These are phyloP conservation scores for Begonia fuchsioides DNA, from an alignment of 306 rosid species.

Conservation along the genomic window DNA sequence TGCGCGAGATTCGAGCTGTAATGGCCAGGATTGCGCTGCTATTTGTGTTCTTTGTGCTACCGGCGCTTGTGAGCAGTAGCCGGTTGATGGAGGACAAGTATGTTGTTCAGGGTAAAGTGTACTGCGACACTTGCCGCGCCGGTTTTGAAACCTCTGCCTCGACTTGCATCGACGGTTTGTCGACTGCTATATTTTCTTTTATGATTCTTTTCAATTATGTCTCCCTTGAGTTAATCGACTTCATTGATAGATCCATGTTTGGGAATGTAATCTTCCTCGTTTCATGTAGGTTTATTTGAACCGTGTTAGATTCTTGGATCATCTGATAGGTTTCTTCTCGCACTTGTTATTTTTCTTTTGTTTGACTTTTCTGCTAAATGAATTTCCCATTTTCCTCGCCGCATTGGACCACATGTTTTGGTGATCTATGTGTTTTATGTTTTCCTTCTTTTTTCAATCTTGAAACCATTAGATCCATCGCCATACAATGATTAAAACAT, in stretches of 20 bases:
- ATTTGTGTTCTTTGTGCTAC: slow-evolving; percentile 17
- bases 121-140: slow-evolving; percentile 70
- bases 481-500: too few relatives aligned
- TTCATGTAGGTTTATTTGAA: background rate
- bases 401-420: too few relatives aligned
- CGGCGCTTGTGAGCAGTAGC: slow-evolving; percentile 9
- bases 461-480: too few relatives aligned
- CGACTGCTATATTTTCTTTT: background rate
- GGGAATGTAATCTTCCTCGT: background rate
- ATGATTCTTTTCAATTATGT: background rate
- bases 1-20: background rate
- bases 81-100: slow-evolving; percentile 12
- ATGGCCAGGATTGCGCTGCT: slow-evolving; percentile 5
- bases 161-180: slow-evolving; percentile 24
- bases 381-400: too few relatives aligned
- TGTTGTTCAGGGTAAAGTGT: slow-evolving; percentile 31
- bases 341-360: too few relatives aligned
- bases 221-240: background rate
- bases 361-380: background rate
- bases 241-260: background rate
- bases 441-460: too few relatives aligned
- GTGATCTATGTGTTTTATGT: too few relatives aligned
- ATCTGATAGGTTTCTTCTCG: too few relatives aligned
- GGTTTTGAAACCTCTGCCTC: slow-evolving; percentile 67
- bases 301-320: too few relatives aligned